phyloP scores from a whole-genome alignment of 1,139 yeast species.

The Taiozyma sp. region DNA sequence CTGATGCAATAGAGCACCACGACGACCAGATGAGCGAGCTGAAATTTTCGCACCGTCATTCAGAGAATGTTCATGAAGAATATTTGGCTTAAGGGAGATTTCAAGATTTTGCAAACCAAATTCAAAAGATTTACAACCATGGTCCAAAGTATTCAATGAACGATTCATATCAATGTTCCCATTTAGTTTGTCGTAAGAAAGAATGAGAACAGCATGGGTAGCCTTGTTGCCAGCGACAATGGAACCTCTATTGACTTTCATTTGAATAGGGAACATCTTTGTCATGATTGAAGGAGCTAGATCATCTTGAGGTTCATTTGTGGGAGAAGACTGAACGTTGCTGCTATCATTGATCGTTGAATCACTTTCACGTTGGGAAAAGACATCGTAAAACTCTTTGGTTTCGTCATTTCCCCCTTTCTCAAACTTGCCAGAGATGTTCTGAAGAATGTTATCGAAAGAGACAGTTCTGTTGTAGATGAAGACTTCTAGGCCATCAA shows the following conservation, averaged over 20 bases:
- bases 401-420: conserved; percentile 12
- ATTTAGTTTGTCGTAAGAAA: conserved; percentile 51
- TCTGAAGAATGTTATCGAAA: conserved; percentile 59
- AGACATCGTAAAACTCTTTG: conserved; percentile 23
- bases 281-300: conserved; percentile 22
- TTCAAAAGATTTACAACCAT: conserved; percentile 42
- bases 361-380: conserved; percentile 17
- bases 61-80: conserved; percentile 25
- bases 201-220: conserved; percentile 69
- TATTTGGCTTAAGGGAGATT: conserved; percentile 63
- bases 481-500: conserved; percentile 81
- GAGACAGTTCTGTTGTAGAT: conserved; percentile 75
- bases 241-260: conserved; percentile 64
- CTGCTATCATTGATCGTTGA: conserved; percentile 4
- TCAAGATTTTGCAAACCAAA: conserved; percentile 47
- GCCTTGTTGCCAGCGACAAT: conserved; percentile 72
- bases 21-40: background rate
- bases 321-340: conserved; percentile 21
- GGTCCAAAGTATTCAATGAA: conserved; percentile 49
- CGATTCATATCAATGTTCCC: conserved; percentile 57
- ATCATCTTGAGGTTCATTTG: background rate
- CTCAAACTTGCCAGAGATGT: conserved; percentile 29
- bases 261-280: conserved; percentile 50
- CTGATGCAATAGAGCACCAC: background rate
- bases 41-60: background rate